Base-by-base conservation (phyloP, 495 filamentous ascomycete genomes). In the Apodospora peruviana region DNA sequence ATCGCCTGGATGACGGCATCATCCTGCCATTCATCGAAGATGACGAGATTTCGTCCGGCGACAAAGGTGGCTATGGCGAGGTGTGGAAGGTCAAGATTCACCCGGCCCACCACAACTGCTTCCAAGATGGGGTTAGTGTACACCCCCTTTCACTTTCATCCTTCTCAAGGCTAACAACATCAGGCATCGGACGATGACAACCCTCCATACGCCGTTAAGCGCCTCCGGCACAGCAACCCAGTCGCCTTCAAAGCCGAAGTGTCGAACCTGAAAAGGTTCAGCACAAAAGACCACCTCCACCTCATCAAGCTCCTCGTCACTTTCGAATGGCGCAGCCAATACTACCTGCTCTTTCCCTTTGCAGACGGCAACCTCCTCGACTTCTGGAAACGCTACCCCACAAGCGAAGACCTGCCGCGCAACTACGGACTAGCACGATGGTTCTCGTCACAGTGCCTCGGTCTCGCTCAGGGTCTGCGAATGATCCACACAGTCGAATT, bases 51-150 rank as follows among this genome's bases (percentile, higher is more conserved):
- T 7, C 27, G 7, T 32, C 27, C 7, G 27, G 27, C 27, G 14
- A 32, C 14, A 40, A 4, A 21, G 45, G 45, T 2, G 45, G 36
- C 8, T 1, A 40, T 20, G n/a, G 45, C 2, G 19, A 29, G 14
- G 20, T 48, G 16, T 40, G 35, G 45, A 40, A 41, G 36, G 37
- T 48, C 2, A 27, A 16, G 22, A 48, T 48, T 1, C 20, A 48
- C 16, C 36, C 18, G 1, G 36, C 21, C 19, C 45, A 48, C 17
- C 45, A 48, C 45, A 19, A 48, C 16, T 32, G 27, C 14, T 32
- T 14, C 14, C 27, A 32, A 7, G 27, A 32, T 14, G 27, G 7
- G 7, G n/a, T n/a, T n/a, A n/a, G n/a, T n/a, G n/a, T n/a, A n/a
- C n/a, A n/a, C n/a, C n/a, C n/a, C n/a, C n/a, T n/a, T n/a, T n/a